Percentiles rank a stretch among this genome's conserved stretches.
Conservation (phyloP, 2,329 filamentous ascomycete genomes). For the Aspergillus sp. region DNA sequence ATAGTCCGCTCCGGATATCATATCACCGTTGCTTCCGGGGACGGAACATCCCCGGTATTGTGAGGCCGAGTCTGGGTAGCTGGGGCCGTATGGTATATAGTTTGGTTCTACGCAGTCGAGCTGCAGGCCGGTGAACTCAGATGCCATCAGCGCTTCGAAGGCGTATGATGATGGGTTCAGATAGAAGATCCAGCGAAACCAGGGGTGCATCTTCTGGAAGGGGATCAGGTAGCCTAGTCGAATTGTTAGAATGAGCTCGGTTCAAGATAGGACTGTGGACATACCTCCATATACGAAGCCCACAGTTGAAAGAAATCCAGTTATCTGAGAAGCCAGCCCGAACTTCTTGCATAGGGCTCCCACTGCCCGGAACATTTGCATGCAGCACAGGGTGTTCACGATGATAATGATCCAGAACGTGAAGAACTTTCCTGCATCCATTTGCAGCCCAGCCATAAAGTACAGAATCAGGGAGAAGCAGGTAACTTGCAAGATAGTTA, state of each 20-base stretch:
- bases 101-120: conserved; percentile 53
- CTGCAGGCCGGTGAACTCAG: conserved; percentile 62
- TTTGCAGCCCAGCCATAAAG: conserved; percentile 56
- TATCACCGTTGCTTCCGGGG: conserved; percentile 26
- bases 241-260: not conserved
- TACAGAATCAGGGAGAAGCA: conserved; percentile 62
- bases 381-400: conserved; percentile 50
- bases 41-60: conserved; percentile 32
- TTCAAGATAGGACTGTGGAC: too few species aligned
- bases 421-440: conserved; percentile 59
- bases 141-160: conserved; percentile 66
- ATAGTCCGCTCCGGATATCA: conserved; percentile 54
- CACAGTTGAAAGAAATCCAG: conserved; percentile 40
- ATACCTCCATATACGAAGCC: conserved; percentile 54
- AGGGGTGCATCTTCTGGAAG: conserved; percentile 59
- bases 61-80: conserved; percentile 35
- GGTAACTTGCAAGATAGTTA: conserved; percentile 56
- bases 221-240: conserved; percentile 58
- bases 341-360: conserved; percentile 48
- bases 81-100: conserved; percentile 47
- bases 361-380: conserved; percentile 51
- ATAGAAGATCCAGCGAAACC: conserved; percentile 63
- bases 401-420: conserved; percentile 57
- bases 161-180: conserved; percentile 66
- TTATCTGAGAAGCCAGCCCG: conserved; percentile 48